phyloP scores from a whole-genome alignment of 306 rosid species.

The Prunus mume region DNA sequence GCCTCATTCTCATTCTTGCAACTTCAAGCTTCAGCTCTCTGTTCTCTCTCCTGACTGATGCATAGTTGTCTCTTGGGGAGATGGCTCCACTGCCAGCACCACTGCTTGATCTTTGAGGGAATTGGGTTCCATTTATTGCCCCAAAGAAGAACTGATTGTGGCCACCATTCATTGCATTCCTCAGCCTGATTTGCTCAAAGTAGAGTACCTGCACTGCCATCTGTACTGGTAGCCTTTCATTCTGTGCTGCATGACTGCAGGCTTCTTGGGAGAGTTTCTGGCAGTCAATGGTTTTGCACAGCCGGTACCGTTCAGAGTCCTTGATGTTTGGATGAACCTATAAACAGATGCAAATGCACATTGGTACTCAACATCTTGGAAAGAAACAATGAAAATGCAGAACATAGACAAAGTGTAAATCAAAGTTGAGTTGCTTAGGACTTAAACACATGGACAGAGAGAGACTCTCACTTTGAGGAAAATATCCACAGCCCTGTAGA shows the following conservation, averaged over 20 bases:
- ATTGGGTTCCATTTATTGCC: constrained; percentile 55
- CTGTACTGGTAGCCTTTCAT: constrained; percentile 90
- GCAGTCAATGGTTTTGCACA: constrained; percentile 88
- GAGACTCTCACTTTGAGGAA: constrained; percentile 74
- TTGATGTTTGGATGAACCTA: constrained; percentile 94
- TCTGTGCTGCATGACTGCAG: constrained; percentile 97
- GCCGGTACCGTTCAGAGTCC: constrained; percentile 80
- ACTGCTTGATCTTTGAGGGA: constrained; percentile 92
- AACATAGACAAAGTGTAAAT: neutral
- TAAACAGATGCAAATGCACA: constrained; percentile 8
- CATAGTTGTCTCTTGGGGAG: constrained; percentile 94
- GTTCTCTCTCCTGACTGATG: constrained; percentile 94
- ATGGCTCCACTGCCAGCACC: constrained; percentile 99
- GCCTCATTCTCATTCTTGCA: constrained; percentile 98
- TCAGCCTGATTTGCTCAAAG: constrained; percentile 91
- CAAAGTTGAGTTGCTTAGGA: neutral
- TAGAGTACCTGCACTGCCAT: constrained; percentile 95
- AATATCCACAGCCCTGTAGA: constrained; percentile 87
- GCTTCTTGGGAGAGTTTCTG: constrained; percentile 95
- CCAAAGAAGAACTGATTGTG: constrained; percentile 85
- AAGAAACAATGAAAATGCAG: neutral
- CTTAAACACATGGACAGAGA: neutral
- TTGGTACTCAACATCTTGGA: neutral
- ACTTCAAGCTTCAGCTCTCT: constrained; percentile 95
- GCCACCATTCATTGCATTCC: constrained; percentile 89